Conservation (phyloP, 2,329 filamentous ascomycete genomes). For the Trichoderma afroharzianum region DNA sequence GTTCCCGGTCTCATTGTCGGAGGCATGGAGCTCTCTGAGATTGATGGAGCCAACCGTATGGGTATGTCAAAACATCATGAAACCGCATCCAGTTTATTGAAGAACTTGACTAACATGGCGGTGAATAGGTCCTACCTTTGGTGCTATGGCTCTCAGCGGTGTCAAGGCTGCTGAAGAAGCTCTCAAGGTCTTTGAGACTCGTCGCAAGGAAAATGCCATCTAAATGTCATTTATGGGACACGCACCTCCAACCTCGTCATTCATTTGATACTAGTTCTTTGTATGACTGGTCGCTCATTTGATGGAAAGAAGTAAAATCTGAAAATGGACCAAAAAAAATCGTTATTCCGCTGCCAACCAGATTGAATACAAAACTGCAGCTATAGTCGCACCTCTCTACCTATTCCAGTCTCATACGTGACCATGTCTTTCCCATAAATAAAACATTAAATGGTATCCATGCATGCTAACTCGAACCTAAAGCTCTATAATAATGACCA, state of each 20-base stretch:
- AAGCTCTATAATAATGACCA: not conserved
- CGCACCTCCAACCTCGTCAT: not conserved
- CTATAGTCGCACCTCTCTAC: not conserved
- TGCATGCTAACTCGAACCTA: not conserved
- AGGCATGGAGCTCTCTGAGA: conserved; percentile 88
- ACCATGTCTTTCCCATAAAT: not conserved
- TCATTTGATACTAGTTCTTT: conserved; percentile 7
- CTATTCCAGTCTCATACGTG: not conserved
- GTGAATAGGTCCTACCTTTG: conserved; percentile 65
- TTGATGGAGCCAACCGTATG: conserved; percentile 91
- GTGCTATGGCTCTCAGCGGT: conserved; percentile 82
- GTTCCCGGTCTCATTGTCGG: conserved; percentile 87
- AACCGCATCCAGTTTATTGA: too few species aligned
- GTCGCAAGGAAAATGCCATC: conserved; percentile 69
- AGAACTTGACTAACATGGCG: not conserved
- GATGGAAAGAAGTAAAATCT: conserved; percentile 11
- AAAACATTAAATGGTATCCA: not conserved
- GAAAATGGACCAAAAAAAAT: not conserved
- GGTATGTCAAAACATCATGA: conserved; percentile 39
- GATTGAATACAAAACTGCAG: conserved; percentile 14
- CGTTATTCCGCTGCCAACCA: conserved; percentile 6
- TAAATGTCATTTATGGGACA: not conserved
- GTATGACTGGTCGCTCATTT: conserved; percentile 12
- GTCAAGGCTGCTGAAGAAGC: conserved; percentile 91
- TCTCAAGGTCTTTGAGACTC: conserved; percentile 69